These are phyloP conservation scores for Trametopsis cervina DNA, from an alignment of 768 basidiomycete species.

Conservation along the genomic window DNA sequence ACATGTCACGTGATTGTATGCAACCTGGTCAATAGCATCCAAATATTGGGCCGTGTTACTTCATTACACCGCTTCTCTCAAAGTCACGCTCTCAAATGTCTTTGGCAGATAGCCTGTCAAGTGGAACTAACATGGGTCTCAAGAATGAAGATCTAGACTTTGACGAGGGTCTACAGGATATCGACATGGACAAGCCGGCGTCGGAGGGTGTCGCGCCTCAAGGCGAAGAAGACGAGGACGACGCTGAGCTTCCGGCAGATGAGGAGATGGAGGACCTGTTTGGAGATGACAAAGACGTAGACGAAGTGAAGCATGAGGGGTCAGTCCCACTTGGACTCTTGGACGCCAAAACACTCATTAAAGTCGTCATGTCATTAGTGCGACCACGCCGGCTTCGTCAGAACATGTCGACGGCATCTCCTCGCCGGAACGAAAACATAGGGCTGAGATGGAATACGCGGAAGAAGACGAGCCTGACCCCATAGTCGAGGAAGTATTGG, in stretches of 20 bases:
- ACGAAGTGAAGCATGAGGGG: conserved; percentile 45
- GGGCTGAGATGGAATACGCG: conserved; percentile 71
- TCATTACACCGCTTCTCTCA: no score
- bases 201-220: conserved; percentile 2
- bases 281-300: conserved; percentile 56
- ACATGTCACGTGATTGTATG: no score
- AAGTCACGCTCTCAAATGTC: no score
- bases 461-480: conserved; percentile 62
- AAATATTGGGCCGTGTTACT: no score
- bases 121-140: neutral
- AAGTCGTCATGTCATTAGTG: conserved; percentile 12
- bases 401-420: conserved; percentile 46
- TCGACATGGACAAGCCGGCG: conserved; percentile 7
- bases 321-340: conserved; percentile 25
- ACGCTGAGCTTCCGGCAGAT: conserved; percentile 25
- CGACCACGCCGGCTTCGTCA: conserved; percentile 21
- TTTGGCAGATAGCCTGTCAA: neutral
- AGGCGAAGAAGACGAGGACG: conserved; percentile 1
- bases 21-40: no score
- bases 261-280: conserved; percentile 76
- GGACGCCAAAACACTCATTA: conserved; percentile 2
- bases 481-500: conserved; percentile 45
- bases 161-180: conserved; percentile 1
- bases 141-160: conserved; percentile 3
- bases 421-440: conserved; percentile 44